A percentile compares a stretch with the other conserved stretches of the same genome.
Evolutionary conservation across 768 basidiomycete genomes (phyloP).

Genomic region (Paxillus ammoniavirescens): DNA sequence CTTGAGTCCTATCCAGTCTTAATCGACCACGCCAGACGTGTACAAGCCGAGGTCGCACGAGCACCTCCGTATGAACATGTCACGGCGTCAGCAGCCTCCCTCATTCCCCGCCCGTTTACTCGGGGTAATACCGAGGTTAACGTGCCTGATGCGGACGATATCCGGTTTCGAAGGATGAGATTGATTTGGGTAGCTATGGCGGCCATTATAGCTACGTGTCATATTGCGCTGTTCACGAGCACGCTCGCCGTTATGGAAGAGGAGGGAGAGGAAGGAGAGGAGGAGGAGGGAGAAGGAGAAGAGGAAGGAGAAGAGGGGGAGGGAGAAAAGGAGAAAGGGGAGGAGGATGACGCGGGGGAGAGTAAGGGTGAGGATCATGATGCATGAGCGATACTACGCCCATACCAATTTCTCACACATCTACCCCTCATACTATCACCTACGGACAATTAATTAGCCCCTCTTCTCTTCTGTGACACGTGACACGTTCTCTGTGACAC

Average conservation of each 20-base stretch:
- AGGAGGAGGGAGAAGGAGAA: slow-evolving; percentile 7
- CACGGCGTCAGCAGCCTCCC: slow-evolving; percentile 28
- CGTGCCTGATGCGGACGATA: slow-evolving; percentile 38
- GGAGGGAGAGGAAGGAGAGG: not conserved
- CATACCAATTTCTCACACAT: not conserved
- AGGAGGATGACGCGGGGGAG: slow-evolving; percentile 11
- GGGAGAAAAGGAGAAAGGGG: not conserved
- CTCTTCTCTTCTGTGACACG: slow-evolving; percentile 7
- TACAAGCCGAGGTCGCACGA: slow-evolving; percentile 37
- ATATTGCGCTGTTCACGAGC: slow-evolving; percentile 22
- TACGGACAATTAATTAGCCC: not conserved
- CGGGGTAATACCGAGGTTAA: slow-evolving; percentile 8
- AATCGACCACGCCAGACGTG: slow-evolving; percentile 53
- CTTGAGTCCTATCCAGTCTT: slow-evolving; percentile 55
- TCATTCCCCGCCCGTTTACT: slow-evolving; percentile 35
- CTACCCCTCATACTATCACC: too few species aligned
- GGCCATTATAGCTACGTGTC: slow-evolving; percentile 42
- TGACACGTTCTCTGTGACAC: slow-evolving; percentile 13
- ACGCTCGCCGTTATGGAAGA: not conserved
- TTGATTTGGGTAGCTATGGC: slow-evolving; percentile 54
- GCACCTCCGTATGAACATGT: slow-evolving; percentile 21
- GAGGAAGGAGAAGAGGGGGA: slow-evolving; percentile 6
- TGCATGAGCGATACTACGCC: not conserved
- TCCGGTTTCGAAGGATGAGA: slow-evolving; percentile 45
- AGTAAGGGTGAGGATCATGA: slow-evolving; percentile 5